Percentiles rank a stretch among this genome's conserved stretches.
Evolutionary conservation across 441 rosid species (phyloP).

Genomic region (Pelargonium citronellum): DNA sequence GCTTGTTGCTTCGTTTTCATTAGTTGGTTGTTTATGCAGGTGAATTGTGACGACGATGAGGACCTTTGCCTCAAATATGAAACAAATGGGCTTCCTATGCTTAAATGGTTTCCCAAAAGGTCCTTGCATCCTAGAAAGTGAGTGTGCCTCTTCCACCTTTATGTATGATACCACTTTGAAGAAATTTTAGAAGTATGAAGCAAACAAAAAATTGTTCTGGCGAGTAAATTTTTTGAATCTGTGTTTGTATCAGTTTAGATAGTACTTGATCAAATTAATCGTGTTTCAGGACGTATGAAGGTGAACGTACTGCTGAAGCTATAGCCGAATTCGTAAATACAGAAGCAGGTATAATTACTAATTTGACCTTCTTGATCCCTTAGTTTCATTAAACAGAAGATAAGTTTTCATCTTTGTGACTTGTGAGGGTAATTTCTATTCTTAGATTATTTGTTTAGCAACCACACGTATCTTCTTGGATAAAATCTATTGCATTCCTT

Average conservation of each 20-base stretch:
- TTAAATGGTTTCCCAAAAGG: conserved; percentile 96
- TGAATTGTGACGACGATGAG: conserved; percentile 92
- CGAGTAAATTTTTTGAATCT: background rate
- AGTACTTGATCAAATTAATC: conserved; percentile 6
- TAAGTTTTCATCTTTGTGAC: background rate
- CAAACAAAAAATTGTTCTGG: too few species aligned
- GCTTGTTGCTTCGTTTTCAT: background rate
- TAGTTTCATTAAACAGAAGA: background rate
- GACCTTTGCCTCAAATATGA: conserved; percentile 74
- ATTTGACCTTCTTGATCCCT: background rate
- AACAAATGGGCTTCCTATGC: conserved; percentile 79
- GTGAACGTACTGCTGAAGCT: conserved; percentile 73
- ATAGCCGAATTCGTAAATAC: conserved; percentile 77
- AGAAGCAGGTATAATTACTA: conserved; percentile 63
- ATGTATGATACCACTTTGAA: conserved; percentile 17
- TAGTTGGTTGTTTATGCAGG: conserved; percentile 39
- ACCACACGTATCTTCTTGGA: background rate
- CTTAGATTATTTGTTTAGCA: background rate
- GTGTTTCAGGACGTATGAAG: conserved; percentile 42
- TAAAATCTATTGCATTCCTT: background rate
- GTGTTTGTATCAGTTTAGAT: conserved; percentile 5
- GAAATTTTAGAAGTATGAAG: background rate
- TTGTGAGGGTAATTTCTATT: background rate
- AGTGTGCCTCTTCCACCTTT: conserved; percentile 6
- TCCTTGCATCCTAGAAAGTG: conserved; percentile 84